Conservation (phyloP, 202 grass and related monocot species). For the Zizania palustris region DNA sequence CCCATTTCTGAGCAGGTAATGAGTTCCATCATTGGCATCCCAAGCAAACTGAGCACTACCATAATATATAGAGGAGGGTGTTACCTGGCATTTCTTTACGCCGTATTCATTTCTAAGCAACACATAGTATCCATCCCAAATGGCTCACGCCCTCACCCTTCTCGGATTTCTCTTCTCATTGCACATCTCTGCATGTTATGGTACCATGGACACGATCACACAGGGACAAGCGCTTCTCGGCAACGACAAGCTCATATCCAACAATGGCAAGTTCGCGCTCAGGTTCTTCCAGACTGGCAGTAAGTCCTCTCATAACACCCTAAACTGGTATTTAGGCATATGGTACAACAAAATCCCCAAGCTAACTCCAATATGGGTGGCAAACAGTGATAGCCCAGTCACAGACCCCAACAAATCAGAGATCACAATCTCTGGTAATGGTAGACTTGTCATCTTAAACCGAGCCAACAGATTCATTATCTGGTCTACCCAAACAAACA, state of each 20-base stretch:
- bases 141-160: constrained; percentile 7
- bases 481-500: constrained; percentile 11
- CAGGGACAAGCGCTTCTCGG: constrained; percentile 13
- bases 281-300: constrained; percentile 54
- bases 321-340: constrained; percentile 58
- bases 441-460: constrained; percentile 25
- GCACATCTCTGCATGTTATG: neutral
- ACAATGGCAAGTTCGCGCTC: constrained; percentile 35
- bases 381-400: constrained; percentile 49
- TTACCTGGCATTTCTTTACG: neutral
- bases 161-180: neutral
- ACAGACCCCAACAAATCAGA: constrained; percentile 22
- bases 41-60: neutral
- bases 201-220: constrained; percentile 23
- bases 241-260: constrained; percentile 5
- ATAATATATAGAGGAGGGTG: neutral
- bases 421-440: constrained; percentile 35
- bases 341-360: constrained; percentile 58
- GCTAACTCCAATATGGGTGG: constrained; percentile 55
- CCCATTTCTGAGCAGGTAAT: neutral
- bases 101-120: neutral
- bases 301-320: constrained; percentile 15
- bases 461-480: constrained; percentile 5
- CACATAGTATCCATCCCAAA: neutral
- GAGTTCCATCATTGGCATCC: neutral